Evolutionary conservation across 306 rosid species (phyloP).

Genomic region (Pterocarpus macrocarpus): DNA sequence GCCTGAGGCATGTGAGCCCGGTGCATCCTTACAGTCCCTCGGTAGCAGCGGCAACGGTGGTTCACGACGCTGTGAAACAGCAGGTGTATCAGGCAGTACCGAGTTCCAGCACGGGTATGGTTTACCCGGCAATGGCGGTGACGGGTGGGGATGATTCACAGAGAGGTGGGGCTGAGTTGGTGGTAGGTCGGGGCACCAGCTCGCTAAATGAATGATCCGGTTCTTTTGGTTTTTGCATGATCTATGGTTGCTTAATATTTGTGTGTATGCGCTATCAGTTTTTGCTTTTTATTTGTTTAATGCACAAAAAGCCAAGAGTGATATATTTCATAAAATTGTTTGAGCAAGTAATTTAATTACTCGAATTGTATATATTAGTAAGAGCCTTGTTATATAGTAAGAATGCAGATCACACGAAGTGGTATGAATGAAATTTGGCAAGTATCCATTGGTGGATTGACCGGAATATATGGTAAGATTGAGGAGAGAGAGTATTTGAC

Average conservation of each 20-base stretch:
- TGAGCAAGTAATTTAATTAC: constrained; percentile 15
- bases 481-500: no score
- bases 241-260: constrained; percentile 15
- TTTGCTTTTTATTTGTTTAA: neutral
- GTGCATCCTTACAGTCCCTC: constrained; percentile 59
- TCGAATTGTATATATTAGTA: constrained; percentile 29
- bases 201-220: constrained; percentile 37
- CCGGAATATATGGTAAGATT: no score
- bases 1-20: constrained; percentile 53
- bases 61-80: constrained; percentile 57
- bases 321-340: constrained; percentile 30
- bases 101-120: constrained; percentile 46
- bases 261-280: constrained; percentile 12
- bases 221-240: neutral
- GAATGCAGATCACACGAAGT: no score
- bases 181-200: constrained; percentile 59
- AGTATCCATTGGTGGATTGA: no score
- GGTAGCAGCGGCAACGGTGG: constrained; percentile 24
- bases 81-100: constrained; percentile 66
- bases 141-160: constrained; percentile 60
- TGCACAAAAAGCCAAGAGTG: constrained; percentile 19
- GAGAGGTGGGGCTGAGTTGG: constrained; percentile 60
- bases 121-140: constrained; percentile 47
- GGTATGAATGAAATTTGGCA: no score
- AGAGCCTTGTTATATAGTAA: no score